Base-by-base conservation (phyloP, 257 asterid genomes). In the Lycium barbarum region DNA sequence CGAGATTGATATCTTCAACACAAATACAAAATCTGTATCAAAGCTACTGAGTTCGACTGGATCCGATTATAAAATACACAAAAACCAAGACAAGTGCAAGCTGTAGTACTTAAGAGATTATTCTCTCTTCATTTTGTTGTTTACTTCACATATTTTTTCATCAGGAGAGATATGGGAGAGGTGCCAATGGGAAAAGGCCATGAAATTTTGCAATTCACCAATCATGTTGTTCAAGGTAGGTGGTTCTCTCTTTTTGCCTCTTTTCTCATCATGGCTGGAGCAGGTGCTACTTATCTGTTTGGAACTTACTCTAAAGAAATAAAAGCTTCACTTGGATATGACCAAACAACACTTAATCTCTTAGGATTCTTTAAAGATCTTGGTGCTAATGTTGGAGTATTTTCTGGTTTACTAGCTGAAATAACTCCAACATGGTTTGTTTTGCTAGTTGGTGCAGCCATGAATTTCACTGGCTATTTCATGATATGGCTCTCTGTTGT, bases 191-290 rank as follows among this genome's bases (percentile, higher is more conserved):
- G 53, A 2, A 74, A 38, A 55, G 3, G 54, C 17, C 40, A 74
- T 10, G 84, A 84, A 35, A 86, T 61, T 7, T 63, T 89, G 45
- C 55, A 86, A 14, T 92, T 93, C 79, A 84, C 89, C 1, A 80
- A 67, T 22, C 93, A 92, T 85, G 88, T 94, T 10, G 12, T 93
- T 53, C 87, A 89, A 33, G 98, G 97, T 17, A 86, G 97, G 72
- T 95, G 98, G 98, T 95, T 95, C 83, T 92, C 97, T n/a, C 95
- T 95, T 0, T 95, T 91, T 83, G 97, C 97, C 35, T 89, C 98
- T 6, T 91, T 95, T 85, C 91, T 95, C 22, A 83, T 95, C 79
- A 95, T 93, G 98, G 93, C 97, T 26, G 98, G 97, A 7, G 98
- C 98, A 1, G 98, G 98, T n/a, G 98, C 98, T 1, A 93, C 98